Base-by-base conservation (phyloP, 1,284 basidiomycete genomes). In the Lentinula novae-zelandiae region DNA sequence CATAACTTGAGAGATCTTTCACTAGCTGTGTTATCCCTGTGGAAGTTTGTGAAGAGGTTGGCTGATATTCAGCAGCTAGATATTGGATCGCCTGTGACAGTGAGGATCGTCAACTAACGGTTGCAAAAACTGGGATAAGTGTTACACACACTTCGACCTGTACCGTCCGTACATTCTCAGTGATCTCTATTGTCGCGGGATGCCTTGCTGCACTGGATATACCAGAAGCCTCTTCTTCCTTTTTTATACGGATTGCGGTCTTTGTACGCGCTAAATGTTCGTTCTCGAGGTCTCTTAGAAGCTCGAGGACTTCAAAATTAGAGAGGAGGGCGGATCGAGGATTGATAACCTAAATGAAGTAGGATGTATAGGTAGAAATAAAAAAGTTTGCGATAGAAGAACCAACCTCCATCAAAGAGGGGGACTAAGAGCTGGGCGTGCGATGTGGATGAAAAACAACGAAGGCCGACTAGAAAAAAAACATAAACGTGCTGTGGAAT, bases 101-200 rank as follows among this genome's bases (percentile, higher is more conserved):
- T 9, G n/a, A 9, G 34, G 9, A 49, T 58, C 27, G 42, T 20
- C 31, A 59, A 50, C 50, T 53, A 22, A 54, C 22, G 38, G 22
- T 13, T 20, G 10, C n/a, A n/a, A 7, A 50, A 33, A 53, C 2
- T 12, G 9, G 42, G 58, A 33, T 49, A 33, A 13, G 15, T 13
- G 33, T 9, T 42, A 57, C 5, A 70, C 82, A 64, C 68, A 93
- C 93, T 82, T 97, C 91, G 63, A 95, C 88, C 70, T 95, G 91
- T 46, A 96, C 81, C 12, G 94, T 96, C 58, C 94, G 81, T 61
- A 97, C 69, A 69, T 97, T 96, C 70, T 95, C 86, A 64, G 83
- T 82, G 39, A 89, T 78, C 61, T 86, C 83, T 46, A 82, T 79
- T 57, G 77, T 70, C 66, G 78, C 71, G 58, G 75, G 63, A 60